These are phyloP conservation scores for Patellifolia procumbens DNA, from an alignment of 179 eudicot species.

Conservation along the genomic window DNA sequence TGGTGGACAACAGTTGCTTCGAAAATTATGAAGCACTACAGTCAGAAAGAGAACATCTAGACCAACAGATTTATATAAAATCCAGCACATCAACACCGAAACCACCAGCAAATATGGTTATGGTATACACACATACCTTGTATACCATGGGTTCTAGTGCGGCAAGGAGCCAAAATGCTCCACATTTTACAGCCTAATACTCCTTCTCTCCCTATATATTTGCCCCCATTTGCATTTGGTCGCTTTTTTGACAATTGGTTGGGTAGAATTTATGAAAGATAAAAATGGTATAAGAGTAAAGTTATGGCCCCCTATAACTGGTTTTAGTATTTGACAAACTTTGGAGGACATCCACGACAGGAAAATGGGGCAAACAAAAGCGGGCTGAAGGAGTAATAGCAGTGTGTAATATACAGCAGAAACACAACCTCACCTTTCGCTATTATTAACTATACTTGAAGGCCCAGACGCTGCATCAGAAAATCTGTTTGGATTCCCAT, in stretches of 20 bases:
- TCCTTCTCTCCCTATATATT: too few relatives aligned
- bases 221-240: too few relatives aligned
- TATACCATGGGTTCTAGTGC: too few relatives aligned
- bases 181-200: not conserved
- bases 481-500: conserved; percentile 38
- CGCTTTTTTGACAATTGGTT: too few relatives aligned
- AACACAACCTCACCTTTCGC: conserved; percentile 34
- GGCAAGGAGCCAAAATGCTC: not conserved
- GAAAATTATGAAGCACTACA: not conserved
- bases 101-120: not conserved
- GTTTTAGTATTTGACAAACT: too few relatives aligned
- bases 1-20: not conserved
- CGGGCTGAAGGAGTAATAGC: too few relatives aligned
- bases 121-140: not conserved
- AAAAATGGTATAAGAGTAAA: too few relatives aligned
- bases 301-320: too few relatives aligned
- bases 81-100: not conserved
- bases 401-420: conserved; percentile 1
- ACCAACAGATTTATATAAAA: not conserved
- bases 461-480: conserved; percentile 39
- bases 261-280: too few relatives aligned
- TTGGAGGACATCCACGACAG: too few relatives aligned
- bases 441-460: conserved; percentile 26
- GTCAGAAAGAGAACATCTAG: not conserved
- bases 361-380: too few relatives aligned